phyloP scores from a whole-genome alignment of 2,329 filamentous ascomycete genomes.

The Gremmenia infestans region DNA sequence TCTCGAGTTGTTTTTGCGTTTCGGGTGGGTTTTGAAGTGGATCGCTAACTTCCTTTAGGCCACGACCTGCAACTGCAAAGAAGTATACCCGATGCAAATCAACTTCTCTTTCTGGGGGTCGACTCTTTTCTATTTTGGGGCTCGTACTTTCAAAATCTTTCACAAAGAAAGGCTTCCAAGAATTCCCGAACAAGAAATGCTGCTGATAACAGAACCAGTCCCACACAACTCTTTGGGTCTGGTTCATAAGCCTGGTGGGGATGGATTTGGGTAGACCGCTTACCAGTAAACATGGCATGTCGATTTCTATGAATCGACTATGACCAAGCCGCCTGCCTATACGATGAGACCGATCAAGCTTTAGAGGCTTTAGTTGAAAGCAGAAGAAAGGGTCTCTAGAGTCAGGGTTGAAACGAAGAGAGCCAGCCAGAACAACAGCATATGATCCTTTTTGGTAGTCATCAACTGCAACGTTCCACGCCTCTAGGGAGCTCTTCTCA shows the following conservation, averaged over 20 bases:
- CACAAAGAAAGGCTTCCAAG: conserved; percentile 27
- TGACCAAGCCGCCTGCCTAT: conserved; percentile 51
- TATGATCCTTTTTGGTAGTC: conserved; percentile 26
- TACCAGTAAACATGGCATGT: conserved; percentile 41
- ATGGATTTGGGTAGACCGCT: conserved; percentile 25
- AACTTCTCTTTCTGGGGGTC: conserved; percentile 28
- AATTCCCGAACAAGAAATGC: conserved; percentile 26
- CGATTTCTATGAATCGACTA: conserved; percentile 54
- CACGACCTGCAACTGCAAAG: conserved; percentile 48
- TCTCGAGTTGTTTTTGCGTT: conserved; percentile 41
- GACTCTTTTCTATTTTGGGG: conserved; percentile 27
- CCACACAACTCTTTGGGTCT: conserved; percentile 33
- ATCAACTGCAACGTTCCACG: conserved; percentile 36
- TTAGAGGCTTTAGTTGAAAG: conserved; percentile 44
- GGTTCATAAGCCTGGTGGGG: conserved; percentile 28
- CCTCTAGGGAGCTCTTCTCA: conserved; percentile 37
- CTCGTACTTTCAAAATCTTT: conserved; percentile 19
- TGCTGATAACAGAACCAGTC: conserved; percentile 34
- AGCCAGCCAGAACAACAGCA: conserved; percentile 40
- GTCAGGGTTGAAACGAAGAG: conserved; percentile 34
- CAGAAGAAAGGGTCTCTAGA: conserved; percentile 37
- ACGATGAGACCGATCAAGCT: conserved; percentile 46
- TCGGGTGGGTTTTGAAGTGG: conserved; percentile 32
- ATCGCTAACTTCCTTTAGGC: background rate
- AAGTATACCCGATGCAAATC: conserved; percentile 45